A percentile compares a stretch with the other conserved stretches of the same genome.
These are phyloP conservation scores for Aegilops tauschii DNA, from an alignment of 176 grass and related monocot genomes.

Conservation along the genomic window DNA sequence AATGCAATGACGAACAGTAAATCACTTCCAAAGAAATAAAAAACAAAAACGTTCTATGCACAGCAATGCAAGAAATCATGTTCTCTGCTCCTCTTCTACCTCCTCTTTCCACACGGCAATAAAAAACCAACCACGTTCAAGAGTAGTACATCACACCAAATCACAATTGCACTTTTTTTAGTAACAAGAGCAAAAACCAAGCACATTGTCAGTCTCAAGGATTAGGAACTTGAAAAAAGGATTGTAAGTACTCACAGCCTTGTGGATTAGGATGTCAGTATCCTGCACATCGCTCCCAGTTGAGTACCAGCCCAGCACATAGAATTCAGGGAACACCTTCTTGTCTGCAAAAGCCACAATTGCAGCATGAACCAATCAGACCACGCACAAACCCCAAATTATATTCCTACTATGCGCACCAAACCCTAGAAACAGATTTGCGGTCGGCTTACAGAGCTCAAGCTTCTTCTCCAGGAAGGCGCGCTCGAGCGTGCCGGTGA, in stretches of 20 bases:
- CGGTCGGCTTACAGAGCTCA: constrained; percentile 69
- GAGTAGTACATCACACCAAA: neutral
- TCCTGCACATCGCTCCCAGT: constrained; percentile 93
- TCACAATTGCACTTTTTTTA: neutral
- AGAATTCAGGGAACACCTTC: constrained; percentile 96
- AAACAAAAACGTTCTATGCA: neutral
- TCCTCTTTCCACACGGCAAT: neutral
- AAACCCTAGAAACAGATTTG: constrained; percentile 4
- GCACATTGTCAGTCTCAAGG: neutral
- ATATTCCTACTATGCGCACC: neutral
- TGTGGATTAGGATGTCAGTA: constrained; percentile 87
- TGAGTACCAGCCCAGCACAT: constrained; percentile 95
- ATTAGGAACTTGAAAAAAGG: constrained; percentile 9
- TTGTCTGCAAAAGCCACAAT: constrained; percentile 70
- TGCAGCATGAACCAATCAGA: constrained; percentile 23
- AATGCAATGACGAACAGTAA: neutral
- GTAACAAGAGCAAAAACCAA: neutral
- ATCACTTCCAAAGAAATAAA: neutral
- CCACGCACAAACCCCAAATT: constrained; percentile 22
- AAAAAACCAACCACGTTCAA: neutral
- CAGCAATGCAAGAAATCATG: neutral
- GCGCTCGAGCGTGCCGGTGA: constrained; percentile 78
- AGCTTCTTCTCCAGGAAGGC: constrained; percentile 99
- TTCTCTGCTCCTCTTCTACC: neutral
- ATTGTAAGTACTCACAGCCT: constrained; percentile 63